A percentile compares a stretch with the other conserved stretches of the same genome.
phyloP scores from a whole-genome alignment of 2,329 filamentous ascomycete genomes.

The Ophiostoma fasciatum region DNA sequence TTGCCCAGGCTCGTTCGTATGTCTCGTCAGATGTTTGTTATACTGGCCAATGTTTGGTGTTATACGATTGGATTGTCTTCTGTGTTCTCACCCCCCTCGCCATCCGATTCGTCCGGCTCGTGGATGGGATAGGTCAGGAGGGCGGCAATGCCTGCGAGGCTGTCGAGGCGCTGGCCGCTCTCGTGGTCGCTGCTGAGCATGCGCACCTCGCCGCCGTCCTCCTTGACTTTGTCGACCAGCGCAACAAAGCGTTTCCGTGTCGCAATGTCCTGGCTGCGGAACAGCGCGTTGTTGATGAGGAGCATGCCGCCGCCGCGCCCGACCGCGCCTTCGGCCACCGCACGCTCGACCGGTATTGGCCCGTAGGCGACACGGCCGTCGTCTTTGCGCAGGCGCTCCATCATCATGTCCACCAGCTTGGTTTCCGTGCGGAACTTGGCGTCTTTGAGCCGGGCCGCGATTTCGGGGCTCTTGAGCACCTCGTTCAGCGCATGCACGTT shows the following conservation, averaged over 20 bases:
- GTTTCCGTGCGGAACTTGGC: constrained; percentile 83
- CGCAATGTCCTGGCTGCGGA: constrained; percentile 65
- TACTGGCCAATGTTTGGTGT: no score
- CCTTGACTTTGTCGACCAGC: constrained; percentile 77
- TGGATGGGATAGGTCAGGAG: constrained; percentile 78
- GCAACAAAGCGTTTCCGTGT: constrained; percentile 68
- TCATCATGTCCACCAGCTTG: constrained; percentile 70
- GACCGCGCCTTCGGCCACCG: constrained; percentile 76
- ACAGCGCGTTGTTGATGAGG: constrained; percentile 75
- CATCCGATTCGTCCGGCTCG: constrained; percentile 74
- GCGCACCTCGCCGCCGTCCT: constrained; percentile 72
- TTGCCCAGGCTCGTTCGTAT: no score
- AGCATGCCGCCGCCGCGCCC: constrained; percentile 73
- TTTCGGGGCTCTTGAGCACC: constrained; percentile 67
- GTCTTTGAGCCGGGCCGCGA: constrained; percentile 62
- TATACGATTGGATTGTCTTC: no score
- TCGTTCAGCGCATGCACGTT: constrained; percentile 81
- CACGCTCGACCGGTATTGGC: constrained; percentile 62
- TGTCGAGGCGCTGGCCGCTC: constrained; percentile 73
- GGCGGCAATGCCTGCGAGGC: constrained; percentile 74
- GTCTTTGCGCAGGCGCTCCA: constrained; percentile 62
- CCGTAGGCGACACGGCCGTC: constrained; percentile 90
- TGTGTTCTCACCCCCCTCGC: no score
- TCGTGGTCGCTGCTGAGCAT: constrained; percentile 91
- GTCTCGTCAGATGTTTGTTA: no score